Conservation (phyloP, 306 rosid species). For the Cucurbita argyrosperma region DNA sequence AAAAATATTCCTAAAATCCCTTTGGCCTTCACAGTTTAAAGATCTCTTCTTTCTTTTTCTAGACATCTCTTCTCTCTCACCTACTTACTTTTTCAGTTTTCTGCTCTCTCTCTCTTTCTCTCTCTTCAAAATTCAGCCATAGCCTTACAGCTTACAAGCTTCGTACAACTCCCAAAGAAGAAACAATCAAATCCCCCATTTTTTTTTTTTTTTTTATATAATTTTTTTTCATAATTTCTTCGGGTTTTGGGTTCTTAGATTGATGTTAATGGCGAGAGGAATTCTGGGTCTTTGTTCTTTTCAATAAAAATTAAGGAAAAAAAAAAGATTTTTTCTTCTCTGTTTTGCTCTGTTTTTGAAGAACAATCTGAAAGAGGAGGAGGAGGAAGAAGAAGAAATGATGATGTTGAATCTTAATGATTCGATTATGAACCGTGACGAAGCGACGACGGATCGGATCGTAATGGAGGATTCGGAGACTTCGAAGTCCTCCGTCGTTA, state of each 20-base stretch:
- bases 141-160: background rate
- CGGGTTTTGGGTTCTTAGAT: background rate
- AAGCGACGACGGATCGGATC: background rate
- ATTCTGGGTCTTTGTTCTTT: background rate
- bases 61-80: background rate
- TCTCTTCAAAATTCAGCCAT: background rate
- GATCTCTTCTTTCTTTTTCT: conserved; percentile 2
- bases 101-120: background rate
- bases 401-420: conserved; percentile 37
- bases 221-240: background rate
- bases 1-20: background rate
- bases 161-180: background rate
- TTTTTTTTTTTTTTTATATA: background rate
- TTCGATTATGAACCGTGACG: conserved; percentile 9
- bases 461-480: conserved; percentile 24
- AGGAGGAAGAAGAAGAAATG: background rate
- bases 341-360: background rate
- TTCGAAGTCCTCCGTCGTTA: conserved; percentile 31
- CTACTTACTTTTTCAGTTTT: background rate
- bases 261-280: background rate
- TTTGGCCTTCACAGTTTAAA: background rate
- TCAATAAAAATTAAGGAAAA: background rate
- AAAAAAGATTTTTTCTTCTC: background rate
- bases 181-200: background rate
- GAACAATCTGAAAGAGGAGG: background rate